Conservation (phyloP, 345 rosid genomes). For the Zanthoxylum bungeanum region DNA sequence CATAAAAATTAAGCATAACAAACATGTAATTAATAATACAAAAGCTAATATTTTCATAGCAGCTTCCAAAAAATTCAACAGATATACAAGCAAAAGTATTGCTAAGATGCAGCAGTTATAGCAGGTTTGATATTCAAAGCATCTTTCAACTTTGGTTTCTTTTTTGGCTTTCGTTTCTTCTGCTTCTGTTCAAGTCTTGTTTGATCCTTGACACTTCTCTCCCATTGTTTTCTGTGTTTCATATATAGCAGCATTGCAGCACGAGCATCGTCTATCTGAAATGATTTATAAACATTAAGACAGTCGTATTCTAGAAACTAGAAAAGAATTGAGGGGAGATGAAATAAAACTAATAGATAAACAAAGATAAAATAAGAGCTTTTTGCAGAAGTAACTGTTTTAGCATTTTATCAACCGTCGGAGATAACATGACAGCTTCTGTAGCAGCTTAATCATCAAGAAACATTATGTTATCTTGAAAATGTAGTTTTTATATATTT, state of each 20-base stretch:
- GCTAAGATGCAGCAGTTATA: slow-evolving; percentile 16
- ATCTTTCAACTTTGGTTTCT: slow-evolving; percentile 36
- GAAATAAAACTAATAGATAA: neutral
- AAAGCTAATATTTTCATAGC: neutral
- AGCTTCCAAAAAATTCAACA: neutral
- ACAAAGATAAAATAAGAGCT: neutral
- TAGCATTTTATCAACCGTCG: neutral
- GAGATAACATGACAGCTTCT: neutral
- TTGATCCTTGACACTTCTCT: slow-evolving; percentile 61
- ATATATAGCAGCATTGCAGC: slow-evolving; percentile 90
- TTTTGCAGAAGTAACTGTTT: neutral
- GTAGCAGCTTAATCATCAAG: neutral
- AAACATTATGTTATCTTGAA: neutral
- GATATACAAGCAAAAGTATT: neutral
- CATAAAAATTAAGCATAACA: no score
- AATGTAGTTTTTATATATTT: neutral
- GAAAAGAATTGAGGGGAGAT: neutral
- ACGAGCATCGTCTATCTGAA: slow-evolving; percentile 79
- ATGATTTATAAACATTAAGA: neutral
- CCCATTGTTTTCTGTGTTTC: slow-evolving; percentile 72
- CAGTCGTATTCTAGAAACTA: neutral
- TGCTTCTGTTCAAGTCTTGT: slow-evolving; percentile 51
- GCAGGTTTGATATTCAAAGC: slow-evolving; percentile 4
- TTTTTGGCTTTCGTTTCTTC: slow-evolving; percentile 65
- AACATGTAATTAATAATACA: no score